Conservation (phyloP, 1,284 basidiomycete species). For the Ustanciosporium gigantosporum region DNA sequence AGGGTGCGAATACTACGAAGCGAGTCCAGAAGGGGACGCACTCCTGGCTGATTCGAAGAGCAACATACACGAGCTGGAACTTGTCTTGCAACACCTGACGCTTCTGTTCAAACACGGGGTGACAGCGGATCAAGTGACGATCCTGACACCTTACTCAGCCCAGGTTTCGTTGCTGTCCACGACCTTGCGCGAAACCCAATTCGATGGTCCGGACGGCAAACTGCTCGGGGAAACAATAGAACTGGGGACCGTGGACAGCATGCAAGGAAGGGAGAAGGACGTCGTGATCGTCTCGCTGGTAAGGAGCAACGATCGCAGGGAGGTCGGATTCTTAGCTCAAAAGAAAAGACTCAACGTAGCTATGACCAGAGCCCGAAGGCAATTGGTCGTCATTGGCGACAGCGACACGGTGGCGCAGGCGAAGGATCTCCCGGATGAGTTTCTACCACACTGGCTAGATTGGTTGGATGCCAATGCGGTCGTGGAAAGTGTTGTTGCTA, state of each 20-base stretch:
- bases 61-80: conserved; percentile 88
- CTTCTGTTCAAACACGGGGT: conserved; percentile 76
- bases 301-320: conserved; percentile 42
- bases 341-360: conserved; percentile 57
- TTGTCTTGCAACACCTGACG: conserved; percentile 80
- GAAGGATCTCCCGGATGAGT: conserved; percentile 26
- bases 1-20: conserved; percentile 44
- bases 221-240: conserved; percentile 33
- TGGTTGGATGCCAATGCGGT: conserved; percentile 90
- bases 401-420: conserved; percentile 40
- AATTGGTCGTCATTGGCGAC: conserved; percentile 55
- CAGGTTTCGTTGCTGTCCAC: conserved; percentile 66
- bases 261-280: conserved; percentile 59
- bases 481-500: conserved; percentile 63
- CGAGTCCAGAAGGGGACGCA: conserved; percentile 10
- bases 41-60: conserved; percentile 64
- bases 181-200: conserved; percentile 65
- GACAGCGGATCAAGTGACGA: conserved; percentile 74
- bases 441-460: conserved; percentile 71
- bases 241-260: conserved; percentile 55
- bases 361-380: conserved; percentile 56
- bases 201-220: neutral
- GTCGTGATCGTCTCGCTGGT: conserved; percentile 53
- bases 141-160: conserved; percentile 79
- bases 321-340: conserved; percentile 55